Percentiles rank a stretch among this genome's conserved stretches.
Conservation (phyloP, 345 rosid species). For the Citrus australasica region DNA sequence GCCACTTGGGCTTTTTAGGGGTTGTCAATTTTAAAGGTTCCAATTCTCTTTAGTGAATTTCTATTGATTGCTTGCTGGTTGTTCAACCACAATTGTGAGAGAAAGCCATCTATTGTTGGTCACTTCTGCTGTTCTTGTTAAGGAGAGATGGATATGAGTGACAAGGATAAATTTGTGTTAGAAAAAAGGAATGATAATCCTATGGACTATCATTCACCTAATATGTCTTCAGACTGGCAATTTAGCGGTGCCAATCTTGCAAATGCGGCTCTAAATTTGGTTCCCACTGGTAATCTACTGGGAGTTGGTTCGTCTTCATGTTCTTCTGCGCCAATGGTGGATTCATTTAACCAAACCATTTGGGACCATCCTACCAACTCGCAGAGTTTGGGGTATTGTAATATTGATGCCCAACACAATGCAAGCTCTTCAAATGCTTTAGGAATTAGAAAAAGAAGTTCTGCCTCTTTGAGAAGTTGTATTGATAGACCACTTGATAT, state of each 20-base stretch:
- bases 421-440: conserved; percentile 31
- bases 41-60: conserved; percentile 17
- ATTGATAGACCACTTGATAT: conserved; percentile 57
- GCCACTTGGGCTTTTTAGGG: conserved; percentile 16
- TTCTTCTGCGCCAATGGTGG: conserved; percentile 69
- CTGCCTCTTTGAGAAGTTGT: conserved; percentile 42
- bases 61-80: conserved; percentile 10
- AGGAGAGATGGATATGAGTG: conserved; percentile 58
- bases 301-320: conserved; percentile 52
- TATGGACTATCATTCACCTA: conserved; percentile 41
- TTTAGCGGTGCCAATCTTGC: conserved; percentile 45
- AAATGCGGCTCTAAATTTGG: conserved; percentile 47
- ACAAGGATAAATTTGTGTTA: conserved; percentile 52
- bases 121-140: conserved; percentile 17
- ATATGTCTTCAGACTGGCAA: conserved; percentile 57
- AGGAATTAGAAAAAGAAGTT: conserved; percentile 41
- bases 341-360: conserved; percentile 51
- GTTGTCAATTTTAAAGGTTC: conserved; percentile 22
- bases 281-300: conserved; percentile 47
- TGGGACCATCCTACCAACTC: conserved; percentile 70
- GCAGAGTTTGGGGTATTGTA: conserved; percentile 63
- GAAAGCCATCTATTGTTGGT: conserved; percentile 14
- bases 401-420: conserved; percentile 40
- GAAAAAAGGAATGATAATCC: conserved; percentile 51
- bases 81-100: conserved; percentile 22